A percentile compares a stretch with the other conserved stretches of the same genome.
These are phyloP conservation scores for Fusarium sp. DNA, from an alignment of 2,329 filamentous ascomycete genomes.

Conservation along the genomic window DNA sequence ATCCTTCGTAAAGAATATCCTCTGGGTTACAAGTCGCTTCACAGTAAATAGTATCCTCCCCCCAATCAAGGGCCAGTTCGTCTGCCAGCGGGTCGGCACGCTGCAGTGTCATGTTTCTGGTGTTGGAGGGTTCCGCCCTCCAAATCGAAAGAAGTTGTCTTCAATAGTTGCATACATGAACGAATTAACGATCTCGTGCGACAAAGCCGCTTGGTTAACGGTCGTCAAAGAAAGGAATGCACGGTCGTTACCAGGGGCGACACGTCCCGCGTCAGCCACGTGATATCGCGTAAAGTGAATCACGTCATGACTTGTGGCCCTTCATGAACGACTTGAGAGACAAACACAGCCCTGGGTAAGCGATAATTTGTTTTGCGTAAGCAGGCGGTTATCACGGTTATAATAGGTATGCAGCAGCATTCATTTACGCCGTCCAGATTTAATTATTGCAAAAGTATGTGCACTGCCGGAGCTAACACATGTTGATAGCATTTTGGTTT, in stretches of 20 bases:
- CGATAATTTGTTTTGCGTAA: no score
- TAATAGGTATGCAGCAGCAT: no score
- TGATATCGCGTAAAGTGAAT: constrained; percentile 51
- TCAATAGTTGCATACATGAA: constrained; percentile 6
- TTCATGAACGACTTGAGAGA: neutral
- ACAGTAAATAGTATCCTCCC: constrained; percentile 57
- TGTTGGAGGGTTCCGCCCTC: constrained; percentile 26
- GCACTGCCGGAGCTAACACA: no score
- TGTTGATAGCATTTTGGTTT: neutral
- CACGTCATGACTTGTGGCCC: constrained; percentile 18
- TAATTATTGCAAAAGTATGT: neutral
- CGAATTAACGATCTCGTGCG: neutral
- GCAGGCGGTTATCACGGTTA: no score
- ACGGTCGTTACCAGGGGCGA: constrained; percentile 32
- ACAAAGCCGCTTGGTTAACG: constrained; percentile 7
- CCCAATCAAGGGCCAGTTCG: constrained; percentile 38
- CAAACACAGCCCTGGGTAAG: no score
- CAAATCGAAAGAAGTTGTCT: constrained; percentile 11
- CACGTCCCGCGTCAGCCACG: constrained; percentile 51
- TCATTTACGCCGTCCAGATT: neutral
- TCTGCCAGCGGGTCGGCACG: constrained; percentile 19
- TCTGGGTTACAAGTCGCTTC: constrained; percentile 54
- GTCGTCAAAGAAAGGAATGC: constrained; percentile 33
- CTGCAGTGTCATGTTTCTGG: constrained; percentile 28
- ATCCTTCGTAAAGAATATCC: constrained; percentile 66